Conservation (phyloP, 2,329 filamentous ascomycete species). For the Botryotinia convoluta region DNA sequence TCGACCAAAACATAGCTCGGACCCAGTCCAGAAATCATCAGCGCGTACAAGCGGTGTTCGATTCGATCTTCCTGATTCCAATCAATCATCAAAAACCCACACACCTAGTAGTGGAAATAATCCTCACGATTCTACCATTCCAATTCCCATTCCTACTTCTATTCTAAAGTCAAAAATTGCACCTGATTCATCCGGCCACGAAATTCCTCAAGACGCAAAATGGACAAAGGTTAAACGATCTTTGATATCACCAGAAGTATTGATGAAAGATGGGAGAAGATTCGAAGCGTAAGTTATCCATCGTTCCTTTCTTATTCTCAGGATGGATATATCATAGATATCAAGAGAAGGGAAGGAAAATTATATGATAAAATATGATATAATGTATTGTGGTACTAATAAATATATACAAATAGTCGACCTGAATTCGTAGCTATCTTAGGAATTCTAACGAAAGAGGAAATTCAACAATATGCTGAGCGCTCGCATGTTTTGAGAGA, state of each 20-base stretch:
- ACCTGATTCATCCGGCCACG: conserved; percentile 55
- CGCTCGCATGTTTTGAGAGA: conserved; percentile 41
- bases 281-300: conserved; percentile 50
- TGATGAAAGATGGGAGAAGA: conserved; percentile 53
- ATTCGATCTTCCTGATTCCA: conserved; percentile 21
- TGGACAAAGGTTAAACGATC: conserved; percentile 59
- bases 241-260: conserved; percentile 57
- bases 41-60: conserved; percentile 24
- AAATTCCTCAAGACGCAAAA: conserved; percentile 55
- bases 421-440: conserved; percentile 60
- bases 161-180: conserved; percentile 40
- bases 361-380: too few species aligned
- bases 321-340: not conserved
- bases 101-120: conserved; percentile 17
- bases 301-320: not conserved
- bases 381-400: not conserved
- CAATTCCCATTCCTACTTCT: not conserved
- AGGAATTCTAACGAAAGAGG: conserved; percentile 50
- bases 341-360: not conserved
- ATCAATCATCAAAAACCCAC: conserved; percentile 14
- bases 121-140: conserved; percentile 17
- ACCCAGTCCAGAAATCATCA: conserved; percentile 18
- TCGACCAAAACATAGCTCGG: conserved; percentile 24
- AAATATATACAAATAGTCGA: conserved; percentile 37
- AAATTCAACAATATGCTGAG: conserved; percentile 52